Evolutionary conservation across 345 rosid genomes (phyloP).

Genomic region (Nephelium lappaceum): DNA sequence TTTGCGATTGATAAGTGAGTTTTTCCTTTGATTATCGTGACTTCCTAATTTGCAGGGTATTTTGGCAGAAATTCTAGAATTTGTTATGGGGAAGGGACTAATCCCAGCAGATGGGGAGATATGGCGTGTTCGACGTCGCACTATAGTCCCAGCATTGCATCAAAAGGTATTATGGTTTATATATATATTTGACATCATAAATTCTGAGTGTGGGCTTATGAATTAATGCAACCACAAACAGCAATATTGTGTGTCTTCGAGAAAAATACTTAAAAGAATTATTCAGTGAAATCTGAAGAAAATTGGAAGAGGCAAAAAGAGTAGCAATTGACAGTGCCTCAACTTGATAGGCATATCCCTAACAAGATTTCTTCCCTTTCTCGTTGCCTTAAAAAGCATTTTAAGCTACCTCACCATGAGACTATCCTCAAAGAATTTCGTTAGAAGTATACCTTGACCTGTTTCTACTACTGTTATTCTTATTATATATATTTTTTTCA

Average conservation of each 20-base stretch:
- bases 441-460: neutral
- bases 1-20: neutral
- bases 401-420: neutral
- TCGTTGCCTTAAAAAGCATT: neutral
- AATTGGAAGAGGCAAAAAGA: neutral
- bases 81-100: constrained; percentile 98
- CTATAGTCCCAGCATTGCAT: constrained; percentile 93
- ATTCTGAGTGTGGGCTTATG: neutral
- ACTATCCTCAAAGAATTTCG: neutral
- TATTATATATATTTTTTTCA: constrained; percentile 16
- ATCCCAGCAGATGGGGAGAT: constrained; percentile 96
- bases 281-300: neutral
- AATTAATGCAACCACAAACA: neutral
- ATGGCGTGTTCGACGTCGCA: constrained; percentile 94
- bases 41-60: constrained; percentile 65
- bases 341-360: neutral
- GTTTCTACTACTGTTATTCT: neutral
- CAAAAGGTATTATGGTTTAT: constrained; percentile 54
- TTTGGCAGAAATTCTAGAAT: constrained; percentile 88
- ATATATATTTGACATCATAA: neutral
- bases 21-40: constrained; percentile 20
- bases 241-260: neutral
- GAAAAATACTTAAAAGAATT: neutral
- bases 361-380: neutral
- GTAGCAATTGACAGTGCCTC: neutral